phyloP scores from a whole-genome alignment of 768 basidiomycete species.

The Pisolithus orientalis region DNA sequence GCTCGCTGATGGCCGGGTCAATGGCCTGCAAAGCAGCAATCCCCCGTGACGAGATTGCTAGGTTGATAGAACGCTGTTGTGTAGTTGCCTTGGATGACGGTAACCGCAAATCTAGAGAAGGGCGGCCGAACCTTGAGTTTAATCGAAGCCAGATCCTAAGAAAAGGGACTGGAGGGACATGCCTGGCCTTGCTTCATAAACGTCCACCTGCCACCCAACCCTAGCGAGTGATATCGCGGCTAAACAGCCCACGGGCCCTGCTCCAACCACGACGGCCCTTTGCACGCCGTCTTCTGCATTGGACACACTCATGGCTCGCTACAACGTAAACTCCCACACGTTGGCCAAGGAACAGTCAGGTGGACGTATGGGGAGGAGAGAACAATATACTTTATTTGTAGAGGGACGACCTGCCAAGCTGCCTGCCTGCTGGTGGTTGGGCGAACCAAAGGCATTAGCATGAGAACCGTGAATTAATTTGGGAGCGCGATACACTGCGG shows the following conservation, averaged over 20 bases:
- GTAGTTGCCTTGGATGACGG: constrained; percentile 57
- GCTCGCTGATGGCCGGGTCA: constrained; percentile 60
- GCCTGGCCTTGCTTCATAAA: constrained; percentile 82
- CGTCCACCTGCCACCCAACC: constrained; percentile 75
- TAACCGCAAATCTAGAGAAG: constrained; percentile 60
- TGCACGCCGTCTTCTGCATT: constrained; percentile 13
- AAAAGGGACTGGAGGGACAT: constrained; percentile 15
- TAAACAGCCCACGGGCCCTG: constrained; percentile 93
- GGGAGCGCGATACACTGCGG: too few species aligned
- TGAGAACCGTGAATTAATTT: too few species aligned
- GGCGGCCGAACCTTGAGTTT: constrained; percentile 6
- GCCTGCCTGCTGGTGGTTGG: not conserved
- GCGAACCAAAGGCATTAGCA: too few species aligned
- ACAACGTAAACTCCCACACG: not conserved
- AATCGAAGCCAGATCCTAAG: constrained; percentile 5
- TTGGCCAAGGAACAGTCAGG: not conserved
- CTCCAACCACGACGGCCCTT: constrained; percentile 71
- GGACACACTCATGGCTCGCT: constrained; percentile 10
- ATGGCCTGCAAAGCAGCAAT: constrained; percentile 82
- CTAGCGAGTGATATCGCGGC: constrained; percentile 81
- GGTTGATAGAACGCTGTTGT: constrained; percentile 88
- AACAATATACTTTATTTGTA: not conserved
- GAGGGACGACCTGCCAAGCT: not conserved
- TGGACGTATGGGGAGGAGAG: not conserved
- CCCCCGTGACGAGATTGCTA: constrained; percentile 92